These are phyloP conservation scores for Neospermospora avenae DNA, from an alignment of 2,329 filamentous ascomycete genomes.

Conservation along the genomic window DNA sequence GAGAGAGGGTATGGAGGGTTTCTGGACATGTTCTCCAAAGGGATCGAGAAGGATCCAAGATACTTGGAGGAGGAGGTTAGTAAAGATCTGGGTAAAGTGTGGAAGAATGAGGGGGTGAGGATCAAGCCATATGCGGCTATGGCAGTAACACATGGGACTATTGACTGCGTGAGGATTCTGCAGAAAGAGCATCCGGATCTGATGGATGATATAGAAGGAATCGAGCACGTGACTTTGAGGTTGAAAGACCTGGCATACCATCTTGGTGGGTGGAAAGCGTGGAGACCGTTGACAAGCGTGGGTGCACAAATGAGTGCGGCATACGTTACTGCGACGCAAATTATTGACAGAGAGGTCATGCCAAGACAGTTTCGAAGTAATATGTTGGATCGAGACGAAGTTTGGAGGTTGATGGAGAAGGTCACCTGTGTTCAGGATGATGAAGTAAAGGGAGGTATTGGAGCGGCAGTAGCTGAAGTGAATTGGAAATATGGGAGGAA, in stretches of 20 bases:
- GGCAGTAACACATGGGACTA: conserved; percentile 37
- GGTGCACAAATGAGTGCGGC: conserved; percentile 41
- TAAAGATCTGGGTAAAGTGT: conserved; percentile 36
- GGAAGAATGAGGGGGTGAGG: conserved; percentile 37
- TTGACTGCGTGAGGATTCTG: conserved; percentile 37
- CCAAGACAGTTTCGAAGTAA: conserved; percentile 34
- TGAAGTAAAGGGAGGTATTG: conserved; percentile 12
- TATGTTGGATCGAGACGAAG: conserved; percentile 35
- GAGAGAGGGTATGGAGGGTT: conserved; percentile 43
- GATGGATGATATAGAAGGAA: conserved; percentile 26
- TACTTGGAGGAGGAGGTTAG: conserved; percentile 32
- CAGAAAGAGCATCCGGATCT: conserved; percentile 33
- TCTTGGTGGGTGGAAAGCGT: conserved; percentile 38
- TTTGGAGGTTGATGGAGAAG: conserved; percentile 38
- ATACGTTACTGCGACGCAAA: conserved; percentile 38
- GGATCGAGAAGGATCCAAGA: conserved; percentile 30
- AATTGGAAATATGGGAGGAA: conserved; percentile 27
- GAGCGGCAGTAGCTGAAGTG: conserved; percentile 20
- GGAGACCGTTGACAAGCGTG: conserved; percentile 36
- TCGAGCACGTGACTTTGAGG: conserved; percentile 33
- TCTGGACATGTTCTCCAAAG: conserved; percentile 38
- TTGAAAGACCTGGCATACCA: conserved; percentile 34
- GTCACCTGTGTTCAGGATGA: conserved; percentile 26
- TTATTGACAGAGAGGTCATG: conserved; percentile 39
- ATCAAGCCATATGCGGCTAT: conserved; percentile 40